Base-by-base conservation (phyloP, 257 asterid genomes). In the Nicotiana attenuata region DNA sequence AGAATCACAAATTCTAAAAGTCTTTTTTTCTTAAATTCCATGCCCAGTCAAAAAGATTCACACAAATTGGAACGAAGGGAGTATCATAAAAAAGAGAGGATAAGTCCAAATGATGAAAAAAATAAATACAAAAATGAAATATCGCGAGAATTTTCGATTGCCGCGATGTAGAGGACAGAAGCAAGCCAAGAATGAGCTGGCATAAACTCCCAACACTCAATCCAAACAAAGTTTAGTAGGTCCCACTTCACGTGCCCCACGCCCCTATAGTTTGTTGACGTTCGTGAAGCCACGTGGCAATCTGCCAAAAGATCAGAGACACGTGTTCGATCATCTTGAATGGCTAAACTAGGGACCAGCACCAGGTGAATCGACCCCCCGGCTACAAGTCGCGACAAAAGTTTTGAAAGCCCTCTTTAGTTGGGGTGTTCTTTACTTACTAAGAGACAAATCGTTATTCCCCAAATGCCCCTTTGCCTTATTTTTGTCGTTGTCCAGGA, bases 181-280 rank as follows among this genome's bases (percentile, higher is more conserved):
- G 53, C 55, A 82, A 31, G 26, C 68, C 84, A 24, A 6, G 17
- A 61, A 8, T 59, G 85, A 76, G 90, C 92, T 89, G 91, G 89
- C 90, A 47, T 8, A 53, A 22, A 65, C 73, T 53, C 10, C 28
- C 67, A 80, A 84, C 82, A 73, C 84, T 28, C 8, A 84, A 87
- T 87, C 89, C 90, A 85, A 76, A 83, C 35, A 78, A 65, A 81
- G 68, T 77, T 52, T 53, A 3, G 24, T 5, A 67, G 88, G 88
- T 4, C 88, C 93, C 88, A 80, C 83, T 85, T 88, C 91, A 88
- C 91, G 88, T 90, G 90, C 82, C 76, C 45, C 88, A 86, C 31
- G 82, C 78, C 16, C 78, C 13, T 24, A 19, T 57, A 5, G 29
- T 20, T 56, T 56, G 63, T 11, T 33, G 13, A 41, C 24, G 75